Conservation (phyloP, 2,329 filamentous ascomycete genomes). For the Aspergillus sp. region DNA sequence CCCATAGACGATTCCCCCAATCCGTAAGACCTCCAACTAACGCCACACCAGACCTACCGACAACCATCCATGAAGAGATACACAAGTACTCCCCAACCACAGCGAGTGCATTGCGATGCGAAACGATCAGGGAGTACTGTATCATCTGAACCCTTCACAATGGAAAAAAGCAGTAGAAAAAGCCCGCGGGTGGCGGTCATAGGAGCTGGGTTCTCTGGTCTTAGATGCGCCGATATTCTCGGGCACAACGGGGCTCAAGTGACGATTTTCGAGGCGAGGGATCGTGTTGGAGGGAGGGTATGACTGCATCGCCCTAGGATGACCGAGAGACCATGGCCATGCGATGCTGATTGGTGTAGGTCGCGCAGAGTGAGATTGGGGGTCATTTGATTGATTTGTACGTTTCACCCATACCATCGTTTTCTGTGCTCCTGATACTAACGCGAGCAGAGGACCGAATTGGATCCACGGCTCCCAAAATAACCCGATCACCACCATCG, state of each 20-base stretch:
- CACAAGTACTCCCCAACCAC: neutral
- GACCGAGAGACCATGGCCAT: too few relatives aligned
- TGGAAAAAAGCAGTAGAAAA: constrained; percentile 17
- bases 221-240: constrained; percentile 53
- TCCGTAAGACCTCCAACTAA: neutral
- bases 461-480: constrained; percentile 57
- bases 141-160: constrained; percentile 5
- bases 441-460: constrained; percentile 47
- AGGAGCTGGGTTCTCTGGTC: constrained; percentile 52
- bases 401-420: constrained; percentile 12
- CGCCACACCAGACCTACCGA: neutral
- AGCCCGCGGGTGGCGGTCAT: constrained; percentile 49
- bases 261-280: constrained; percentile 52
- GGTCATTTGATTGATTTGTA: constrained; percentile 52
- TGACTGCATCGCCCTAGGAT: constrained; percentile 5
- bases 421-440: constrained; percentile 4
- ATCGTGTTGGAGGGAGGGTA: constrained; percentile 52
- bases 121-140: neutral
- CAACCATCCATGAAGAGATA: neutral
- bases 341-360: constrained; percentile 23
- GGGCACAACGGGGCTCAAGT: constrained; percentile 48
- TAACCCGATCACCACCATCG: constrained; percentile 53
- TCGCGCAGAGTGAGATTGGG: constrained; percentile 42
- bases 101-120: neutral
- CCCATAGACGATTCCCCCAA: too few relatives aligned